phyloP scores from a whole-genome alignment of 129 eudicot genomes.

The Lactuca sativa region DNA sequence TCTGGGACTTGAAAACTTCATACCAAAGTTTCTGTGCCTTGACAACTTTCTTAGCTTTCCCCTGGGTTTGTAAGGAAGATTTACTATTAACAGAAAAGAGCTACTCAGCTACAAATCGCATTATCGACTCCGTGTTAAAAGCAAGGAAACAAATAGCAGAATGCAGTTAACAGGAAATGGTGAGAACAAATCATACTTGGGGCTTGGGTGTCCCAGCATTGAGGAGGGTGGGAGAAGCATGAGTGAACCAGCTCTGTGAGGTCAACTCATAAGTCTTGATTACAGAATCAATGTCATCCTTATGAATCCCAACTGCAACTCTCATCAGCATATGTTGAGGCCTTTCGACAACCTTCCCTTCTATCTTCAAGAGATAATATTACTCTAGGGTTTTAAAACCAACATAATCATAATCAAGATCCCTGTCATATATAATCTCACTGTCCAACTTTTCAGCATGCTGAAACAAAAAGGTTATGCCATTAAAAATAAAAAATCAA shows the following conservation, averaged over 20 bases:
- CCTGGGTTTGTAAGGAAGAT: constrained; percentile 41
- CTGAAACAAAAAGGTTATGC: constrained; percentile 30
- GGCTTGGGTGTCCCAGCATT: constrained; percentile 99
- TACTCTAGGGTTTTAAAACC: constrained; percentile 96
- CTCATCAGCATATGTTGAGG: constrained; percentile 99
- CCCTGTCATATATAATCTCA: constrained; percentile 92
- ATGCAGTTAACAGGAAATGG: background rate
- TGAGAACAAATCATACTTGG: constrained; percentile 47
- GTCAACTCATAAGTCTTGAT: constrained; percentile 82
- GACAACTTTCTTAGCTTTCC: constrained; percentile 82
- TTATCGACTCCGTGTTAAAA: background rate
- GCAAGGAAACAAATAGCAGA: background rate
- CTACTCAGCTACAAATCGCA: constrained; percentile 70
- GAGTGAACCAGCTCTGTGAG: constrained; percentile 98
- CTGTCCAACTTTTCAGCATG: constrained; percentile 90
- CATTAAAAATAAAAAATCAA: no score
- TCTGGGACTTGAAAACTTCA: constrained; percentile 79
- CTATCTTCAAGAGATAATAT: constrained; percentile 74
- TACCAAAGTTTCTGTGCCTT: constrained; percentile 88
- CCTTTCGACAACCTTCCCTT: constrained; percentile 91
- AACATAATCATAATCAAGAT: constrained; percentile 94
- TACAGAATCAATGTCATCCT: constrained; percentile 80
- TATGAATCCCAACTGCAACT: constrained; percentile 93
- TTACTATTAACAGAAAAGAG: constrained; percentile 51
- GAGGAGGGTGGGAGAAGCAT: constrained; percentile 95